Conservation (phyloP, 1,284 basidiomycete genomes). For the Ganoderma resinaceum region DNA sequence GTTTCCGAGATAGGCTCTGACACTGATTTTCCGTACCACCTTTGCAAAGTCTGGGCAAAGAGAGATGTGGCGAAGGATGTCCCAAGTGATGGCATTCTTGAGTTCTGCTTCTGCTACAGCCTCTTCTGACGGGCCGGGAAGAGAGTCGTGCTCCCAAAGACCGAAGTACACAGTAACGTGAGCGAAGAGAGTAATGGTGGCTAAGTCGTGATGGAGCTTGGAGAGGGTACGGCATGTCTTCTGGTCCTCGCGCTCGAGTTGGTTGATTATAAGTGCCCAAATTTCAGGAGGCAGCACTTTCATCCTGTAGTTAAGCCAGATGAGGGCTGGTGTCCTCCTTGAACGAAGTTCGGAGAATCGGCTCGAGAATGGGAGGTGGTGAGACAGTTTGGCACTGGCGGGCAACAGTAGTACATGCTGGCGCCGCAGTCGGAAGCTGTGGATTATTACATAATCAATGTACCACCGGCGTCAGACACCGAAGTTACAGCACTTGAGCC, state of each 20-base stretch:
- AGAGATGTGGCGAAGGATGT: background rate
- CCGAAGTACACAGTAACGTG: constrained; percentile 7
- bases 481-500: too few species aligned
- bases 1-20: background rate
- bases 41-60: background rate
- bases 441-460: too few species aligned
- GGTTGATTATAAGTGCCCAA: background rate
- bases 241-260: background rate
- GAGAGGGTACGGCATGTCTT: constrained; percentile 8
- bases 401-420: too few species aligned
- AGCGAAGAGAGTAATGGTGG: constrained; percentile 1
- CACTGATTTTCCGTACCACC: background rate
- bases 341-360: too few species aligned
- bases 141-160: background rate
- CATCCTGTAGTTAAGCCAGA: background rate
- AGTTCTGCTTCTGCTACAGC: background rate
- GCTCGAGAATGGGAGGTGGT: too few species aligned
- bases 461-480: too few species aligned
- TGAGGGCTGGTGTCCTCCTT: too few species aligned
- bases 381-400: too few species aligned
- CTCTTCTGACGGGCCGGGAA: background rate
- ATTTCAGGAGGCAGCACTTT: constrained; percentile 6
- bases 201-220: background rate
- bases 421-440: too few species aligned
- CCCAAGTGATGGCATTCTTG: background rate